Base-by-base conservation (phyloP, 345 rosid genomes). In the Diplotaxis tenuifolia region DNA sequence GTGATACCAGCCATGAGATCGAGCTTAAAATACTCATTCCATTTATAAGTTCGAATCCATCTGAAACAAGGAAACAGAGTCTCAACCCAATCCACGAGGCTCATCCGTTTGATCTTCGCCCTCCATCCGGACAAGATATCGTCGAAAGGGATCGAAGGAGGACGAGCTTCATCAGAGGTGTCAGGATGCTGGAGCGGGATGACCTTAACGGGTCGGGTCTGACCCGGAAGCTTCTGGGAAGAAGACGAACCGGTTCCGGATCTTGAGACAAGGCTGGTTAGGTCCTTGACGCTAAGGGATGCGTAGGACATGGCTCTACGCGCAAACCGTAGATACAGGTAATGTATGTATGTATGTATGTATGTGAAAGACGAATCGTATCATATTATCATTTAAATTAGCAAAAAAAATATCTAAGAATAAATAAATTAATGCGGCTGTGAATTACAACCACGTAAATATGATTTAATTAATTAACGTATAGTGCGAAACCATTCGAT, bases 1-100 rank as follows among this genome's bases (percentile, higher is more conserved):
- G 99, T 92, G 71, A 79, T 67, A 27, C 99, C 99, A 15, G 99
- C 98, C 89, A 90, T 82, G 73, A 96, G 92, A 86, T 96, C 99
- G 58, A 80, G 70, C 86, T 86, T 93, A 10, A 90, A 82, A 76
- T 88, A 84, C 55, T 96, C 91, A 3, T 82, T 86, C 97, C 96
- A 92, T 16, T 70, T 75, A 68, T 96, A 96, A 70, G 86, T 79
- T 62, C 90, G 80, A 76, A 96, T 89, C 99, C 98, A 96, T 21
- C 97, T 88, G 75, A 11, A 84, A 61, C 99, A 96, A 56, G 99
- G 99, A 4, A 96, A 55, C 11, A 88, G 47, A 60, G 75, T 56
- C 60, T 86, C 94, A 59, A 88, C 20, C 94, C 96, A 96, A 63
- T 89, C 80, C 18, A 70, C 22, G 49, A 82, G 61, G 16, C 89